Conservation (phyloP, 768 basidiomycete species). For the Porphyrellus cyaneotinctus region DNA sequence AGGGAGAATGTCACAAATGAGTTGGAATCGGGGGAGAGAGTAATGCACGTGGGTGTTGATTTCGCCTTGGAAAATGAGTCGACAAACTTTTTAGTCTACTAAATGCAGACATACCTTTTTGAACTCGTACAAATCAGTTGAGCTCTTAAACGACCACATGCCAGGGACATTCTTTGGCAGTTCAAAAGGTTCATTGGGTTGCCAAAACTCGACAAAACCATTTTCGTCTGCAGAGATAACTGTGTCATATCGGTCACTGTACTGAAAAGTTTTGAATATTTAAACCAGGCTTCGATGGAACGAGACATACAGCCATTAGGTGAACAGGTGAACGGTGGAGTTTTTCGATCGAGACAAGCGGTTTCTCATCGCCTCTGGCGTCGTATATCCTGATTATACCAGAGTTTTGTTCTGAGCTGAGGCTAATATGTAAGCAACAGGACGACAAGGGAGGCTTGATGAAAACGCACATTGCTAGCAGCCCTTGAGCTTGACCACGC, state of each 20-base stretch:
- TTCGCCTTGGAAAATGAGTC: conserved; percentile 56
- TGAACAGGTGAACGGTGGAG: conserved; percentile 90
- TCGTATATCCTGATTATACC: conserved; percentile 87
- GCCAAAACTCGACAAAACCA: conserved; percentile 97
- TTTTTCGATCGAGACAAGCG: conserved; percentile 69
- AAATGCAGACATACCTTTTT: conserved; percentile 66
- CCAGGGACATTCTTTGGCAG: conserved; percentile 72
- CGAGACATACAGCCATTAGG: conserved; percentile 70
- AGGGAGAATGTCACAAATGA: conserved; percentile 92
- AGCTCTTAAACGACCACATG: conserved; percentile 86
- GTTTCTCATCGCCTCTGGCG: conserved; percentile 77
- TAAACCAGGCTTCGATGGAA: neutral
- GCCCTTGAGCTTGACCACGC: conserved; percentile 78
- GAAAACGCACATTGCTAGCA: conserved; percentile 78
- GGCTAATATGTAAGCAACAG: conserved; percentile 16
- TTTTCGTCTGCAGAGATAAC: conserved; percentile 93
- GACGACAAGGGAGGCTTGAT: conserved; percentile 16
- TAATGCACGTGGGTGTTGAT: conserved; percentile 87
- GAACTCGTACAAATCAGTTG: conserved; percentile 95
- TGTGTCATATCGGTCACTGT: conserved; percentile 83
- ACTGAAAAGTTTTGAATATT: conserved; percentile 44
- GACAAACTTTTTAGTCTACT: neutral
- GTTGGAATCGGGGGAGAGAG: conserved; percentile 83
- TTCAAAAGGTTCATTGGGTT: conserved; percentile 83
- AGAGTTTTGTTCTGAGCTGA: conserved; percentile 72